A percentile compares a stretch with the other conserved stretches of the same genome.
These are phyloP conservation scores for Aspergillus ellipticus DNA, from an alignment of 495 filamentous ascomycete species.

Conservation along the genomic window DNA sequence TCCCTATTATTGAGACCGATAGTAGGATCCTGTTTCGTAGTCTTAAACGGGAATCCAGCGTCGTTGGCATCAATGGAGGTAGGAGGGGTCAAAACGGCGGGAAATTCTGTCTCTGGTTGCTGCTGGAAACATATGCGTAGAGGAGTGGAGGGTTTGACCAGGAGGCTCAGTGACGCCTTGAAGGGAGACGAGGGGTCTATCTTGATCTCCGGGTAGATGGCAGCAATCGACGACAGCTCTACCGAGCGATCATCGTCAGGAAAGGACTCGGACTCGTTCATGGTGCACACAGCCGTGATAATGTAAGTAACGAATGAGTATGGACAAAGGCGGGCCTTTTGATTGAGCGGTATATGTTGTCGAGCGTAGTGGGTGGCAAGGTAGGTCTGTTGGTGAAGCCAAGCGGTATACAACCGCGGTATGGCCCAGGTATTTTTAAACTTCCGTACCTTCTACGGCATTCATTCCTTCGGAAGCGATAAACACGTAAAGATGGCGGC, in stretches of 20 bases:
- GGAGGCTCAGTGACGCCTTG: conserved; percentile 65
- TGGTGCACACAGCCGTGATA: conserved; percentile 9
- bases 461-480: not conserved
- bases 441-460: not conserved
- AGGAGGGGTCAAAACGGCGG: conserved; percentile 42
- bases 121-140: conserved; percentile 68
- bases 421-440: conserved; percentile 3
- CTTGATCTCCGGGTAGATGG: conserved; percentile 85
- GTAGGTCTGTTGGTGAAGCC: conserved; percentile 9
- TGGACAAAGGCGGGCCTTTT: not conserved
- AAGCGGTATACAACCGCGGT: conserved; percentile 8
- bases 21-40: conserved; percentile 16
- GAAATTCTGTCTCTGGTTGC: conserved; percentile 37
- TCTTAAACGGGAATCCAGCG: conserved; percentile 17
- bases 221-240: conserved; percentile 77
- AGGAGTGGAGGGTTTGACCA: conserved; percentile 64
- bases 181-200: conserved; percentile 54
- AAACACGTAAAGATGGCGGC: not conserved
- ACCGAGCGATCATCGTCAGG: conserved; percentile 64
- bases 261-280: conserved; percentile 28
- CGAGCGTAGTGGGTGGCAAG: conserved; percentile 11
- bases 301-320: not conserved
- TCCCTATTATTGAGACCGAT: conserved; percentile 35
- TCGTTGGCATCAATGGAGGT: conserved; percentile 38
- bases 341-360: not conserved